phyloP scores from a whole-genome alignment of 257 asterid genomes.

The Solanum piurae region DNA sequence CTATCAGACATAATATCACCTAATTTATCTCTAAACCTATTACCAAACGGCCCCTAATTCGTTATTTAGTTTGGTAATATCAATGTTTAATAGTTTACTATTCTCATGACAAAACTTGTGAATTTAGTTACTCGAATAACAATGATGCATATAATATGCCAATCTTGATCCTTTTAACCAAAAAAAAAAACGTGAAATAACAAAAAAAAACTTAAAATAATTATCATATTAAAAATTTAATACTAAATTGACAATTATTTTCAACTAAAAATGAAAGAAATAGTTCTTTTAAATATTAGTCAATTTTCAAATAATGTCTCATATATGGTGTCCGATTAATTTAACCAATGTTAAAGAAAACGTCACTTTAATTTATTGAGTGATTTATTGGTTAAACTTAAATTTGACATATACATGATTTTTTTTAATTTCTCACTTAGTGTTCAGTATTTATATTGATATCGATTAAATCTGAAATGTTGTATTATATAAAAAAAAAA shows the following conservation, averaged over 20 bases:
- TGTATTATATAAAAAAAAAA: neutral
- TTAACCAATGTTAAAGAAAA: neutral
- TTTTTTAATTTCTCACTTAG: rapidly evolving
- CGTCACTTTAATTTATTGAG: neutral
- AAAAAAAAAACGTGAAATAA: too few species aligned
- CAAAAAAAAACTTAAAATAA: too few species aligned
- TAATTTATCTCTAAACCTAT: neutral
- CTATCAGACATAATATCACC: too few species aligned
- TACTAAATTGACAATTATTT: neutral
- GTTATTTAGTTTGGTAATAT: neutral
- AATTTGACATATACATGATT: neutral
- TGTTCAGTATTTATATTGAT: neutral
- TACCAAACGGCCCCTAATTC: neutral
- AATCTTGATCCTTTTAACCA: neutral
- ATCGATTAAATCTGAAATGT: rapidly evolving
- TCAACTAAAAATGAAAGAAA: neutral
- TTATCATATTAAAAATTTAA: neutral
- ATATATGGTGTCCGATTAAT: neutral
- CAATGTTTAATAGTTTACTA: neutral
- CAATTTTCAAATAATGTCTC: neutral
- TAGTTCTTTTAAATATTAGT: neutral
- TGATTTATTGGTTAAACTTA: neutral
- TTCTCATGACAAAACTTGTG: neutral
- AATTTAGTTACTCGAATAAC: neutral
- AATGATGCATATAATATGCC: neutral